phyloP scores from a whole-genome alignment of 192 early-diverging fungal species.

The Mortierella claussenii region DNA sequence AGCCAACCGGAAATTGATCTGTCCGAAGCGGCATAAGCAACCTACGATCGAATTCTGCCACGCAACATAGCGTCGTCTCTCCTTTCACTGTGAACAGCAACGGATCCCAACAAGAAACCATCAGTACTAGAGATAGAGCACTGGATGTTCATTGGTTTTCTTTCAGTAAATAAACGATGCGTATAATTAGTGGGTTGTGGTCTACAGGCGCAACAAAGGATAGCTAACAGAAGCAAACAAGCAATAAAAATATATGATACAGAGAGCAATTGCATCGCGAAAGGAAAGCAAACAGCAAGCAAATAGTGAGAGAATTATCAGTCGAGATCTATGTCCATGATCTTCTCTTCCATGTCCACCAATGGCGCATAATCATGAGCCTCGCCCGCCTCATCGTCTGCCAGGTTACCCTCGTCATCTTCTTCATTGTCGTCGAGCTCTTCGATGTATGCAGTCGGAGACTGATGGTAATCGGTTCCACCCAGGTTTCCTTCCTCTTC shows the following conservation, averaged over 20 bases:
- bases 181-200: no score
- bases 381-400: constrained; percentile 28
- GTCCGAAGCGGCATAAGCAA: no score
- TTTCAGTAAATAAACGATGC: no score
- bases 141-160: no score
- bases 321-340: constrained; percentile 46
- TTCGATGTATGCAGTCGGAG: constrained; percentile 6
- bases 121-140: no score
- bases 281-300: background rate
- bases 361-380: constrained; percentile 11
- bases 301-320: no score
- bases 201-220: no score
- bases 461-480: background rate
- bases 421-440: constrained; percentile 29
- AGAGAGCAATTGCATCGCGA: background rate
- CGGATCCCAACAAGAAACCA: no score
- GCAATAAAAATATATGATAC: background rate
- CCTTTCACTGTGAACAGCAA: no score
- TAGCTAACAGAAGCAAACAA: background rate
- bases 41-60: no score
- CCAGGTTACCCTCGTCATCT: constrained; percentile 30
- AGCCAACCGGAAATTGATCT: no score
- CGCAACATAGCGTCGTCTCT: no score
- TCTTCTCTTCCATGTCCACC: constrained; percentile 20
- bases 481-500: background rate